A percentile compares a stretch with the other conserved stretches of the same genome.
These are phyloP conservation scores for Pleomassaria siparia DNA, from an alignment of 2,329 filamentous ascomycete genomes.

Conservation along the genomic window DNA sequence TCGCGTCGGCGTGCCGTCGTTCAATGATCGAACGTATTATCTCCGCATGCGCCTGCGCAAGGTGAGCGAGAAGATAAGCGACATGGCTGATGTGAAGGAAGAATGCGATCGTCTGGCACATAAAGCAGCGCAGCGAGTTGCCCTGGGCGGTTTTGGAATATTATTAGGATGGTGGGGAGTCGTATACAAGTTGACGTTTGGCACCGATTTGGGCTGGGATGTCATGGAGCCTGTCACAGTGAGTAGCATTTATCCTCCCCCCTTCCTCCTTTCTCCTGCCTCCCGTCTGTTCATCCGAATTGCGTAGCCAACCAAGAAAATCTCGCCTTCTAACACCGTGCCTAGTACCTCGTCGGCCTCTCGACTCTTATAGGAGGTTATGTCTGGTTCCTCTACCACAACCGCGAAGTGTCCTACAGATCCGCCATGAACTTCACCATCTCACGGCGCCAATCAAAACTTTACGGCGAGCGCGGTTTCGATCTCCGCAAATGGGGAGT, in stretches of 20 bases:
- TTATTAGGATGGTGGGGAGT: conserved; percentile 78
- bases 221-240: conserved; percentile 83
- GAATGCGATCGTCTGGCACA: conserved; percentile 81
- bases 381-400: conserved; percentile 91
- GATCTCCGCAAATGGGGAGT: conserved; percentile 76
- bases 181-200: conserved; percentile 70
- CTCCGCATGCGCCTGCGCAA: conserved; percentile 75
- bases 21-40: conserved; percentile 88
- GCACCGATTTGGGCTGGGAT: conserved; percentile 83
- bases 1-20: conserved; percentile 79
- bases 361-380: conserved; percentile 86
- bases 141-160: conserved; percentile 74
- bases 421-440: conserved; percentile 87
- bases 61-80: conserved; percentile 67
- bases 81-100: conserved; percentile 72
- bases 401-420: conserved; percentile 83
- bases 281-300: background rate
- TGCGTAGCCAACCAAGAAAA: background rate
- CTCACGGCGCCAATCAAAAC: conserved; percentile 70
- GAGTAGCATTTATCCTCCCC: conserved; percentile 12
- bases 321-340: too few relatives aligned
- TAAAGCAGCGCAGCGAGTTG: conserved; percentile 73
- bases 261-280: background rate
- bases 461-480: conserved; percentile 77
- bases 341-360: conserved; percentile 75